phyloP scores from a whole-genome alignment of 2,329 filamentous ascomycete genomes.

The Cordyceps pruinosa region DNA sequence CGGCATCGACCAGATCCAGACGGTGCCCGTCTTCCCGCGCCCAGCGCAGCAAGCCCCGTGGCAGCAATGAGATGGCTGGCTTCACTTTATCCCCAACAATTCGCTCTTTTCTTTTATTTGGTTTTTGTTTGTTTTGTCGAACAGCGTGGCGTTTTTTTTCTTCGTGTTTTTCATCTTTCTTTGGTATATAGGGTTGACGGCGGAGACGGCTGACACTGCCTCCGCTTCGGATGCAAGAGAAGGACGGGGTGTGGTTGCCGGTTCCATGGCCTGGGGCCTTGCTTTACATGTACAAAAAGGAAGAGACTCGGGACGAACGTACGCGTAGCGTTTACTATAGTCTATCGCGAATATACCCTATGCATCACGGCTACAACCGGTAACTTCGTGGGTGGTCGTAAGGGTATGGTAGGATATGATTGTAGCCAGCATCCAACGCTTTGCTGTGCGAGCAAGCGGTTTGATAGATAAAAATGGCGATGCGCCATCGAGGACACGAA shows the following conservation, averaged over 20 bases:
- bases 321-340: not conserved
- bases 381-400: not conserved
- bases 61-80: constrained; percentile 38
- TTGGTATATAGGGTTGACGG: not conserved
- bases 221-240: not conserved
- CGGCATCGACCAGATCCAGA: constrained; percentile 69
- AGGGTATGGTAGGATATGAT: not conserved
- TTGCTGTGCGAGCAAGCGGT: not conserved
- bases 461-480: not conserved
- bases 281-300: not conserved
- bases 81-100: too few relatives aligned
- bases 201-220: not conserved
- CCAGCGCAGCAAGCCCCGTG: constrained; percentile 59
- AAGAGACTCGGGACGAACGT: not conserved
- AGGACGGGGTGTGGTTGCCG: not conserved
- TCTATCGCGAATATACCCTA: constrained; percentile 1
- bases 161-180: constrained; percentile 18
- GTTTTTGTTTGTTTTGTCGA: constrained; percentile 6
- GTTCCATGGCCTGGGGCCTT: not conserved
- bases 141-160: constrained; percentile 14
- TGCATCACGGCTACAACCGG: not conserved
- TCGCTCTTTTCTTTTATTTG: constrained; percentile 3
- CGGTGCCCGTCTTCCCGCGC: constrained; percentile 78
- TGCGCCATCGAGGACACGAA: too few relatives aligned
- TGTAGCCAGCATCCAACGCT: not conserved